phyloP scores from a whole-genome alignment of 2,329 filamentous ascomycete genomes.

The Parastagonospora nodorum region DNA sequence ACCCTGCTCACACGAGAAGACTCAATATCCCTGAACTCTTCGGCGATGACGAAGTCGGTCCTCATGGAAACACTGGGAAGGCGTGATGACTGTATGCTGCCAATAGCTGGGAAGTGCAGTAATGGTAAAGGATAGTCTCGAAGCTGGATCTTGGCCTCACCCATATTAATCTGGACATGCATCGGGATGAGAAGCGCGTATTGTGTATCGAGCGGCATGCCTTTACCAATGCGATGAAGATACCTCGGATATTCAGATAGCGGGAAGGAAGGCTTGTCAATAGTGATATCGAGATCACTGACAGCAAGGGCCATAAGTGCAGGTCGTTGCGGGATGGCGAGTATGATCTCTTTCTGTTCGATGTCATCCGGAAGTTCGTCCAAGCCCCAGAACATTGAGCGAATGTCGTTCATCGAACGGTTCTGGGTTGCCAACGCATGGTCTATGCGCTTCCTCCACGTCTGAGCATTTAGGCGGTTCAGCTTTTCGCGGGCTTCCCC shows the following conservation, averaged over 20 bases:
- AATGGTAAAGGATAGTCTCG: slow-evolving; percentile 94
- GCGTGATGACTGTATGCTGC: slow-evolving; percentile 76
- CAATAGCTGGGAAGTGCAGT: slow-evolving; percentile 84
- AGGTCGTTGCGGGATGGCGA: slow-evolving; percentile 83
- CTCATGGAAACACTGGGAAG: slow-evolving; percentile 81
- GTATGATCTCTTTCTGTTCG: slow-evolving; percentile 81
- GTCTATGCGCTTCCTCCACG: slow-evolving; percentile 92
- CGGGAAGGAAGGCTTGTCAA: slow-evolving; percentile 94
- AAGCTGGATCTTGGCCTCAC: slow-evolving; percentile 82
- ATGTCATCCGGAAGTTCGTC: slow-evolving; percentile 81
- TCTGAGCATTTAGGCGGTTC: slow-evolving; percentile 80
- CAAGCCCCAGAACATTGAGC: slow-evolving; percentile 78
- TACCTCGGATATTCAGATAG: slow-evolving; percentile 81
- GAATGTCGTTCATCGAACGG: slow-evolving; percentile 76
- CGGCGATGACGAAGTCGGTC: slow-evolving; percentile 92
- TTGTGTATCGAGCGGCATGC: slow-evolving; percentile 88
- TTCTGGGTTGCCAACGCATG: slow-evolving; percentile 71
- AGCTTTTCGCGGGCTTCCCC: slow-evolving; percentile 77
- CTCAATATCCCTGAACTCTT: slow-evolving; percentile 83
- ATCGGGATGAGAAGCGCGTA: slow-evolving; percentile 90
- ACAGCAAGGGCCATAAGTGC: slow-evolving; percentile 80
- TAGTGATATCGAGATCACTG: slow-evolving; percentile 79
- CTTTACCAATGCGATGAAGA: slow-evolving; percentile 89
- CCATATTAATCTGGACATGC: slow-evolving; percentile 86
- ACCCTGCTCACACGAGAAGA: slow-evolving; percentile 82